Evolutionary conservation across 805 yeast species (phyloP), one percentile per base, ranked within the genome.

Genomic region (Hanseniaspora mollemarum): DNA sequence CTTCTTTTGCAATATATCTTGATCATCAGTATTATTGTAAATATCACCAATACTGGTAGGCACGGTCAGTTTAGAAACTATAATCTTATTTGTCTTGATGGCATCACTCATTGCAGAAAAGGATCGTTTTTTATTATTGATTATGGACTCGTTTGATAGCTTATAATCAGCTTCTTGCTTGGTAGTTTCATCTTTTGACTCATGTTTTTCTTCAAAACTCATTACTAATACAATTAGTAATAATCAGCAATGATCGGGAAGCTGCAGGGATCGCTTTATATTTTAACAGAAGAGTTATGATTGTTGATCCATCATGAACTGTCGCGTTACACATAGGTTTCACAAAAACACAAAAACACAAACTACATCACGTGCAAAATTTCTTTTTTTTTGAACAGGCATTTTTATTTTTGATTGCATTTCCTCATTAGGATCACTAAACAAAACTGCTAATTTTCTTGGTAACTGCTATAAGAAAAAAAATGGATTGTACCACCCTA

Each of bases 41-140:
- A 48, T 39, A 15, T 48, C 39, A 7, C 25, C 21, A 9, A 48
- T 39, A 4, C 37, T 48, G 32, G 51, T 48, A 5, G 51, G 51
- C 2, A 31, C 41, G 25, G 32, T 35, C 38, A 48, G 25, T 21
- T 39, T 48, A 4, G 51, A 48, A 15, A 48, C 51, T 25, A 48
- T 26, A 18, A 48, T 37, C 24, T 41, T 33, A 3, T 39, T 32
- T 35, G 39, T 18, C 15, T 45, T 45, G 24, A 18, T 15, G 7
- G 38, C 51, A 2, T 28, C 24, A 16, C 32, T 46, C 44, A 39
- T 46, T 12, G 15, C 25, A 16, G 13, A n/a, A 25, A 31, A 46
- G 5, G 32, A 9, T 24, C 51, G 33, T 37, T 36, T 45, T 15
- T 25, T 3, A 16, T 13, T 25, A 12, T 38, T 22, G 7, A 22